Evolutionary conservation across 2,329 filamentous ascomycete genomes (phyloP).

Genomic region (Xylariales sp.): DNA sequence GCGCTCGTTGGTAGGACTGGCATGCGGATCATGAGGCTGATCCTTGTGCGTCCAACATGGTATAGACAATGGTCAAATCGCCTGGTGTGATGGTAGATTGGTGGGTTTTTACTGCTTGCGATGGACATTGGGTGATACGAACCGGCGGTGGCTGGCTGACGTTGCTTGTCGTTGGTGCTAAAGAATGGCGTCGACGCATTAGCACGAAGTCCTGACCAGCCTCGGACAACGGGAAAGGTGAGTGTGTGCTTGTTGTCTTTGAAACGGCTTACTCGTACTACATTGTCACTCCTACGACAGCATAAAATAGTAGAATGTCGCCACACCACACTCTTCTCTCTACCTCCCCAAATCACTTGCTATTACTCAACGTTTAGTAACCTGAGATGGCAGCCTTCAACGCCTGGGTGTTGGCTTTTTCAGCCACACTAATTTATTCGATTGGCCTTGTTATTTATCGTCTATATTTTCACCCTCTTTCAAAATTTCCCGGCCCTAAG

Average conservation of each 20-base stretch:
- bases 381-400: conserved; percentile 11
- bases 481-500: conserved; percentile 46
- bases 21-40: conserved; percentile 15
- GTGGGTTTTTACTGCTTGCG: background rate
- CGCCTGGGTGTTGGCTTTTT: conserved; percentile 10
- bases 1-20: conserved; percentile 11
- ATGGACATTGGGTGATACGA: conserved; percentile 8
- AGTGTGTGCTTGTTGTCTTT: background rate
- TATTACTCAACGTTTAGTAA: background rate
- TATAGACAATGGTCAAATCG: background rate
- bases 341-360: background rate
- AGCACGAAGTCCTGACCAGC: background rate
- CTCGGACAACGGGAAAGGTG: background rate
- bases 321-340: background rate
- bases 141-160: background rate
- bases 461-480: conserved; percentile 43
- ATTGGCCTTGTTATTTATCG: conserved; percentile 39
- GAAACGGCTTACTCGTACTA: background rate
- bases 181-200: background rate
- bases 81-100: background rate
- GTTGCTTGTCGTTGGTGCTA: conserved; percentile 8
- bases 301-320: conserved; percentile 12
- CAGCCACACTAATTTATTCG: conserved; percentile 21
- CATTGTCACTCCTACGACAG: background rate
- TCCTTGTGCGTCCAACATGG: conserved; percentile 9